A percentile compares a stretch with the other conserved stretches of the same genome.
Evolutionary conservation across 345 rosid genomes (phyloP).

Genomic region (Clarkia xantiana): DNA sequence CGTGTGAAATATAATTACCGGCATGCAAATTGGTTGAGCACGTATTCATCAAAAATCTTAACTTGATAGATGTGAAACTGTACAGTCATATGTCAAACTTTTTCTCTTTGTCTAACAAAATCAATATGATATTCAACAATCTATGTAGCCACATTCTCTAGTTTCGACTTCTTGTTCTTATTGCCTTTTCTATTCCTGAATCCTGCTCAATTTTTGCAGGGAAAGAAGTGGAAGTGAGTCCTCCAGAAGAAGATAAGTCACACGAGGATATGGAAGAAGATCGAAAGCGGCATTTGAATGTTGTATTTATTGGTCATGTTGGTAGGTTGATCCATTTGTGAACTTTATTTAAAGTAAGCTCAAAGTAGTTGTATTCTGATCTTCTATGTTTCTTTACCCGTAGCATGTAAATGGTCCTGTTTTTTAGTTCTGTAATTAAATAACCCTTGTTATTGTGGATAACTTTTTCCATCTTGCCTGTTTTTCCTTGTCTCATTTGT

Average conservation of each 20-base stretch:
- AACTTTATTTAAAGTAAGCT: no score
- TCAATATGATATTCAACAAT: no score
- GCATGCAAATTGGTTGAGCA: no score
- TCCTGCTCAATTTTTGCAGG: constrained; percentile 19
- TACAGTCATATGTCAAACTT: no score
- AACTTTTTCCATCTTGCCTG: not conserved
- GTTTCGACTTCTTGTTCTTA: not conserved
- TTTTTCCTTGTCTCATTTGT: not conserved
- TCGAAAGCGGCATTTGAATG: constrained; percentile 80
- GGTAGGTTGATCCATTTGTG: constrained; percentile 37
- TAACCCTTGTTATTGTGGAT: not conserved
- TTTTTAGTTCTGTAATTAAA: not conserved
- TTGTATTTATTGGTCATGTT: constrained; percentile 96
- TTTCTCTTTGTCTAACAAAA: no score
- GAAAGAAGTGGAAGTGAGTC: constrained; percentile 41
- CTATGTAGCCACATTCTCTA: no score
- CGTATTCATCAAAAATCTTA: no score
- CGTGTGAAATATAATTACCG: no score
- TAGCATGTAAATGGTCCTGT: not conserved
- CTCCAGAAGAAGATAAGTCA: constrained; percentile 24
- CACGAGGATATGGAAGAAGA: constrained; percentile 28
- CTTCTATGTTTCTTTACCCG: no score
- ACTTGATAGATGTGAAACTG: no score
- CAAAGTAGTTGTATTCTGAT: no score
- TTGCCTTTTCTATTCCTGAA: not conserved